Base-by-base conservation (phyloP, 2,329 filamentous ascomycete genomes). In the Dryadomyces quercivorus region DNA sequence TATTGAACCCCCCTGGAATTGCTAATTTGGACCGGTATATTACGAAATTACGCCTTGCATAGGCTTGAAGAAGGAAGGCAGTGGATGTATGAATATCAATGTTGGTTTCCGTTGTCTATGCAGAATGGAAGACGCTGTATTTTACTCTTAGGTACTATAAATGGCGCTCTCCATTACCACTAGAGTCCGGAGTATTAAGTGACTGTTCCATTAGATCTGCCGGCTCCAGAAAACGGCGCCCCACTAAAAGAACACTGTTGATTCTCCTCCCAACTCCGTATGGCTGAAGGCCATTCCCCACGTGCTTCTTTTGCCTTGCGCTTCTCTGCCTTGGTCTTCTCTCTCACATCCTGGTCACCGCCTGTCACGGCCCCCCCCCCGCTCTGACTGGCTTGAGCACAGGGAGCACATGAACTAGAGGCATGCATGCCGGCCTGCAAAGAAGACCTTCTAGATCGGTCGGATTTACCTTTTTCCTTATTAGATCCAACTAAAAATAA, bases 381-480 rank as follows among this genome's bases (percentile, higher is more conserved):
- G 16, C 42, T 44, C 42, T 44, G 3, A 13, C 42, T 13, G 13
- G 13, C 42, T 44, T 18, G 42, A 13, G 16, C 42, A 44, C 36
- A 40, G 36, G 36, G 15, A 40, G 36, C 36, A 40, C 36, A 40
- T 40, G 36, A 40, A 40, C 36, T 40, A 40, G 10, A 16, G 15
- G 36, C 42, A 44, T 44, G 16, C 42, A 16, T n/a, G 42, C 12
- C 46, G 46, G 16, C 5, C 16, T 18, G 22, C 26, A 40, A 16
- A 12, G 36, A 7, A 12, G 15, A 40, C 10, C 5, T 16, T 40
- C 26, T 40, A 40, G 36, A 40, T 44, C 42, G 50, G 50, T 16
- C 50, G 50, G 50, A 51, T 34, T 44, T 51, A 51, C 50, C 38
- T 51, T 51, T 51, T 51, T 51, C 50, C 50, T 43, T 10, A 22